A percentile compares a stretch with the other conserved stretches of the same genome.
These are phyloP conservation scores for Xylariaceae sp. DNA, from an alignment of 2,329 filamentous ascomycete species.

Conservation along the genomic window DNA sequence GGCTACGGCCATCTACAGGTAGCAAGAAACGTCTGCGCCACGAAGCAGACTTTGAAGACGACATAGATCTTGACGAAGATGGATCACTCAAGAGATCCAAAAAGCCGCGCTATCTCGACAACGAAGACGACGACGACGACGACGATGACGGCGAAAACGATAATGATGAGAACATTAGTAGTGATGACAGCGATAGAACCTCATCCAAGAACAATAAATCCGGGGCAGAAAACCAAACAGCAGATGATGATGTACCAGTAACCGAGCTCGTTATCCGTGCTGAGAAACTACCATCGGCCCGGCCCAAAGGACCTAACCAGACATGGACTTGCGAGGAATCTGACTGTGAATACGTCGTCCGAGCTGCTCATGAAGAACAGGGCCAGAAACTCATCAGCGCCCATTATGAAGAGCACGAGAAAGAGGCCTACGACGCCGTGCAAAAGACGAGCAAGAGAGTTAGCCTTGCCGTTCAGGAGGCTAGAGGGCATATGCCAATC, in stretches of 20 bases:
- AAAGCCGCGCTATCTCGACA: slow-evolving; percentile 32
- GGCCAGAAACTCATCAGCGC: slow-evolving; percentile 62
- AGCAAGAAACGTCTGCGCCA: slow-evolving; percentile 53
- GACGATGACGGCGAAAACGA: neutral
- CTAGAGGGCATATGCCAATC: slow-evolving; percentile 61
- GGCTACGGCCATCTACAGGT: slow-evolving; percentile 48
- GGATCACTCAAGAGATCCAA: slow-evolving; percentile 34
- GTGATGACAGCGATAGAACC: slow-evolving; percentile 20
- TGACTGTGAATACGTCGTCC: slow-evolving; percentile 68
- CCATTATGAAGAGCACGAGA: slow-evolving; percentile 67
- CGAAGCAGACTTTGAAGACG: slow-evolving; percentile 43
- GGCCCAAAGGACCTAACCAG: slow-evolving; percentile 62
- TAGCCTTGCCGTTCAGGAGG: slow-evolving; percentile 62
- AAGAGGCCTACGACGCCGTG: slow-evolving; percentile 54
- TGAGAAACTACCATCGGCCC: slow-evolving; percentile 55
- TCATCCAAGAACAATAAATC: slow-evolving; percentile 43
- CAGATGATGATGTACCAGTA: slow-evolving; percentile 22
- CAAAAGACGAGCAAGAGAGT: slow-evolving; percentile 47
- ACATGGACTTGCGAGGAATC: slow-evolving; percentile 71
- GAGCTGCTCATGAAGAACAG: slow-evolving; percentile 61
- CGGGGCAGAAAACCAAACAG: slow-evolving; percentile 29
- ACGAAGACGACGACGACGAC: slow-evolving; percentile 33
- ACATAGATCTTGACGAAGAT: slow-evolving; percentile 43
- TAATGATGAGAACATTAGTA: slow-evolving; percentile 30
- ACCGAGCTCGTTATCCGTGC: slow-evolving; percentile 52